Conservation (phyloP, 2,329 filamentous ascomycete species). For the Decorospora gaudefroyi region DNA sequence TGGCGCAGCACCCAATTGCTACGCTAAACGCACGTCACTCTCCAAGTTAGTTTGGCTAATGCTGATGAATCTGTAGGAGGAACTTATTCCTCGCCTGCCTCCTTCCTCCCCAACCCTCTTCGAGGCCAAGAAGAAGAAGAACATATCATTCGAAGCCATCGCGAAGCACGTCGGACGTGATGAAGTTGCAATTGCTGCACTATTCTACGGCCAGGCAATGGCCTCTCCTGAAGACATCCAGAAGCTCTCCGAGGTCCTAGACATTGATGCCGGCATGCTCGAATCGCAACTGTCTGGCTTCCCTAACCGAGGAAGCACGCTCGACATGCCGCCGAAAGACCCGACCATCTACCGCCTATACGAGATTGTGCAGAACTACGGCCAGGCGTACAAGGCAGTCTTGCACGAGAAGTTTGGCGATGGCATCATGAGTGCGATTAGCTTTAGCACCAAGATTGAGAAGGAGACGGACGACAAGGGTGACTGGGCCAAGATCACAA, state of each 20-base stretch:
- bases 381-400: constrained; percentile 92
- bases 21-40: constrained; percentile 41
- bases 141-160: constrained; percentile 79
- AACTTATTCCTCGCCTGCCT: constrained; percentile 71
- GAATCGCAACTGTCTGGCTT: constrained; percentile 69
- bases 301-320: constrained; percentile 77
- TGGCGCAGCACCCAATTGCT: constrained; percentile 48
- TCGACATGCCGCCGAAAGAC: constrained; percentile 83
- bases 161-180: constrained; percentile 72
- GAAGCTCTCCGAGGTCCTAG: constrained; percentile 68
- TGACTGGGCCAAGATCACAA: constrained; percentile 81
- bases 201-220: constrained; percentile 87
- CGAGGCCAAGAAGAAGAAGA: constrained; percentile 74
- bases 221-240: constrained; percentile 71
- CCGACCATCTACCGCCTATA: constrained; percentile 88
- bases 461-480: constrained; percentile 89
- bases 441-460: constrained; percentile 87
- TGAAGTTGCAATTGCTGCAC: constrained; percentile 81
- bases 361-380: constrained; percentile 96
- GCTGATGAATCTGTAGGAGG: constrained; percentile 55
- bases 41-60: not conserved
- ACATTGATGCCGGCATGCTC: constrained; percentile 62
- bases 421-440: constrained; percentile 96
- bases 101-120: constrained; percentile 74
- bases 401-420: constrained; percentile 83